Conservation (phyloP, 208 protist genomes). For the Phytomonas francai region DNA sequence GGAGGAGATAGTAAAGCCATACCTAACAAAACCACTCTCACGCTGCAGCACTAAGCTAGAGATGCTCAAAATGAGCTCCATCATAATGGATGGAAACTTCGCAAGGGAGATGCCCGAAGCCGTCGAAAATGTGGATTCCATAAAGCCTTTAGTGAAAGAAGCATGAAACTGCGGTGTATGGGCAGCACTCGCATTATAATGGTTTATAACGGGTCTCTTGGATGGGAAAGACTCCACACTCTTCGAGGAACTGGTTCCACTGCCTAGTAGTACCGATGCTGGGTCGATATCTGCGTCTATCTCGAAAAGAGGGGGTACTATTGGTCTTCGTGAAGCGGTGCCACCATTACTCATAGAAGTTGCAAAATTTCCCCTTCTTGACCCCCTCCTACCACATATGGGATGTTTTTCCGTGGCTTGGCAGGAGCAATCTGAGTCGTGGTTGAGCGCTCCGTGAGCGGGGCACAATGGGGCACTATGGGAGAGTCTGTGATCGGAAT, state of each 20-base stretch:
- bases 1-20: constrained; percentile 45
- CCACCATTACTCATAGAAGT: not conserved
- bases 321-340: not conserved
- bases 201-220: not conserved
- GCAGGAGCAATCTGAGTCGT: not conserved
- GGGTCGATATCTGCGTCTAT: not conserved
- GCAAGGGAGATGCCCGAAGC: constrained; percentile 10
- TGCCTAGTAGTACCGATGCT: not conserved
- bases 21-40: constrained; percentile 39
- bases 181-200: not conserved
- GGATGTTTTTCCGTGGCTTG: not conserved
- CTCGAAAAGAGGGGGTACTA: not conserved
- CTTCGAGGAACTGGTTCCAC: not conserved
- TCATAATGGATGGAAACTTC: constrained; percentile 25
- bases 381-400: not conserved
- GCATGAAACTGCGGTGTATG: not conserved
- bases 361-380: not conserved
- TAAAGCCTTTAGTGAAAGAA: not conserved
- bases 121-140: not conserved
- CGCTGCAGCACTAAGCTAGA: constrained; percentile 43
- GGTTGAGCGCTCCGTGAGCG: not conserved
- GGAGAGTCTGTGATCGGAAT: not conserved
- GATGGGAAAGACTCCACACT: not conserved
- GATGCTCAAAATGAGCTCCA: constrained; percentile 55
- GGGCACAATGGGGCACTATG: not conserved